Conservation (phyloP, 768 basidiomycete species). For the Trametes cubensis region DNA sequence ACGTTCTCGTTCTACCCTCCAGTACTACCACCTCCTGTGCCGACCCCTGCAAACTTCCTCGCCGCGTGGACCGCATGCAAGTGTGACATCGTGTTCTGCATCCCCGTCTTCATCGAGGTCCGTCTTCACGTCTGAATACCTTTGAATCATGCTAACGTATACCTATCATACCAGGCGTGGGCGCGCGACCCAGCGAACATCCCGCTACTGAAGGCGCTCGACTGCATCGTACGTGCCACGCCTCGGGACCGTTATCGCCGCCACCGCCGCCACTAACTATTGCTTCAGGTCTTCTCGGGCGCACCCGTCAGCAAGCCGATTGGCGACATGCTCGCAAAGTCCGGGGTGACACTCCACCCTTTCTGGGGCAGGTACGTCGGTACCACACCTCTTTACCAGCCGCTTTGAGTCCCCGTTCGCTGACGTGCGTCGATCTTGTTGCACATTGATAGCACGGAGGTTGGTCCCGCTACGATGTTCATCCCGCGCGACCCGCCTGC, state of each 20-base stretch:
- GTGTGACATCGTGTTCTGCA: slow-evolving; percentile 21
- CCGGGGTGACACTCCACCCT: slow-evolving; percentile 2
- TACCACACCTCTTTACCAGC: not conserved
- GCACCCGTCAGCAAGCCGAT: slow-evolving; percentile 6
- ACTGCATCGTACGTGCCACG: slow-evolving; percentile 11
- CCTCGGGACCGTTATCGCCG: not conserved
- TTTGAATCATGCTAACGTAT: not conserved
- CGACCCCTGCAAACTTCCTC: slow-evolving; percentile 20
- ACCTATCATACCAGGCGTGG: slow-evolving; percentile 5
- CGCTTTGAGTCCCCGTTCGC: not conserved
- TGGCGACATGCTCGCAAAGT: not conserved
- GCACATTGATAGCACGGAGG: slow-evolving; percentile 13
- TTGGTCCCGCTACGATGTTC: slow-evolving; percentile 13
- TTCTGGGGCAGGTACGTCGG: slow-evolving; percentile 6
- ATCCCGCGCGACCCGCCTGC: slow-evolving; percentile 1
- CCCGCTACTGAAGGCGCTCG: slow-evolving; percentile 9
- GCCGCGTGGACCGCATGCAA: slow-evolving; percentile 1
- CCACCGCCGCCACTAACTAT: no score
- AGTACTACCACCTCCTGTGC: not conserved
- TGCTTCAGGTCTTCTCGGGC: slow-evolving; percentile 6
- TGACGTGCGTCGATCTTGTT: not conserved
- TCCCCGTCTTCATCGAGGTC: slow-evolving; percentile 23
- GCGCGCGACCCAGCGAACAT: slow-evolving; percentile 10
- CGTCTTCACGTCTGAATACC: not conserved
- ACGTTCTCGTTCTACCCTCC: slow-evolving; percentile 19